Base-by-base conservation (phyloP, 306 rosid species). In the Acacia acuminata region DNA sequence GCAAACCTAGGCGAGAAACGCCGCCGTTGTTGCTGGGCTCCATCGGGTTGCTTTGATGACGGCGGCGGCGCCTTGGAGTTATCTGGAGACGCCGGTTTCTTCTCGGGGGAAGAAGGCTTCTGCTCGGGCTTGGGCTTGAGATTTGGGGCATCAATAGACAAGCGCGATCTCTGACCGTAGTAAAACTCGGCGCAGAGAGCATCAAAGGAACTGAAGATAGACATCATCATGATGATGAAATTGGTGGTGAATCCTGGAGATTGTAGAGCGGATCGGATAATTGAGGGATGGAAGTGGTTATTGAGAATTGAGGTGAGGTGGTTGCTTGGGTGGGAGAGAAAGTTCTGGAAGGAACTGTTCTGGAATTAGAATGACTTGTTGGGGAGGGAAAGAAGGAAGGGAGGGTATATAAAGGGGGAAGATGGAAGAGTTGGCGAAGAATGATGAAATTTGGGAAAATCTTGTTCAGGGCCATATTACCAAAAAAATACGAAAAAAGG, bases 151-250 rank as follows among this genome's bases (percentile, higher is more conserved):
- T 77, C 77, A 69, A 51, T 0, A 61, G 73, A 70, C 7, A 81
- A 44, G 12, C 71, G 56, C 56, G 81, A 72, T 0, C 75, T 85
- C 32, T 81, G 84, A 17, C 78, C 82, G 73, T 51, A 79, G 2
- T 75, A 71, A 15, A 44, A 45, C 27, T 71, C 58, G 2, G 56
- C 38, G n/a, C 36, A 68, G 69, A 89, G 82, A 5, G 42, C 81
- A 53, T 89, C 92, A 8, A 87, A 89, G 78, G 82, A 85, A 75
- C 91, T 87, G 85, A 91, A 91, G 22, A 89, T 82, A 13, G 91
- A 89, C 91, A 82, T 86, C 72, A 78, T 71, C 86, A 75, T 66
- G 45, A 17, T 43, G n/a, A n/a, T n/a, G n/a, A n/a, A n/a, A n/a
- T n/a, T n/a, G n/a, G n/a, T n/a, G n/a, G n/a, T n/a, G 36, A 38